These are phyloP conservation scores for Hypomyces rosellus DNA, from an alignment of 2,329 filamentous ascomycete genomes.

Conservation along the genomic window DNA sequence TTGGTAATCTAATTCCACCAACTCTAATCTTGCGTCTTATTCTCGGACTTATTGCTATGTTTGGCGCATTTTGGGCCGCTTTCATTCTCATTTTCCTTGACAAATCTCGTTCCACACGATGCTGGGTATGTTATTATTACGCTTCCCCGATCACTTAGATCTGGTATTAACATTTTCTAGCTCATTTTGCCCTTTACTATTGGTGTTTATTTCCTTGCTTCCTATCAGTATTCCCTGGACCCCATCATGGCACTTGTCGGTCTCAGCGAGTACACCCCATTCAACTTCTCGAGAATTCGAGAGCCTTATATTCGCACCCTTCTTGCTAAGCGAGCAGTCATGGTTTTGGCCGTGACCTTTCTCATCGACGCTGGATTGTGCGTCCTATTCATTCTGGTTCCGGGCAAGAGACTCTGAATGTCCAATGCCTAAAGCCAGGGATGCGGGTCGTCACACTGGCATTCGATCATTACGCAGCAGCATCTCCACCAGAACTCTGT, in stretches of 20 bases:
- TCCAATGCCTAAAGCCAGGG: not conserved
- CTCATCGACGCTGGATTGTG: constrained; percentile 76
- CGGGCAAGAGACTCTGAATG: constrained; percentile 68
- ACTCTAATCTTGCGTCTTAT: constrained; percentile 83
- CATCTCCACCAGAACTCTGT: not conserved
- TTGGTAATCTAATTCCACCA: constrained; percentile 90
- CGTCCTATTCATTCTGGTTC: constrained; percentile 89
- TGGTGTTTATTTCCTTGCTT: constrained; percentile 80
- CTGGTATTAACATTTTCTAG: constrained; percentile 25
- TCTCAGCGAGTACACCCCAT: constrained; percentile 92
- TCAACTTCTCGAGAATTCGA: constrained; percentile 80
- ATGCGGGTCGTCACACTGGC: constrained; percentile 6
- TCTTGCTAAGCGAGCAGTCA: constrained; percentile 73
- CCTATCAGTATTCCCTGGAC: constrained; percentile 94
- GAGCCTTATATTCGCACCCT: constrained; percentile 89
- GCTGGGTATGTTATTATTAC: constrained; percentile 62
- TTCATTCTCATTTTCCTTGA: constrained; percentile 92
- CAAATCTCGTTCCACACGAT: constrained; percentile 63
- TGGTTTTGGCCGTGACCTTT: constrained; percentile 70
- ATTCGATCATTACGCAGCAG: not conserved
- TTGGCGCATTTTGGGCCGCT: constrained; percentile 87
- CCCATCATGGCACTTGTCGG: constrained; percentile 84
- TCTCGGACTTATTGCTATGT: constrained; percentile 73
- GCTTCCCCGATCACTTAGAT: not conserved
- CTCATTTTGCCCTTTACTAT: constrained; percentile 84